Evolutionary conservation across 495 filamentous ascomycete genomes (phyloP).

Genomic region (Aspergillus sclerotioniger): DNA sequence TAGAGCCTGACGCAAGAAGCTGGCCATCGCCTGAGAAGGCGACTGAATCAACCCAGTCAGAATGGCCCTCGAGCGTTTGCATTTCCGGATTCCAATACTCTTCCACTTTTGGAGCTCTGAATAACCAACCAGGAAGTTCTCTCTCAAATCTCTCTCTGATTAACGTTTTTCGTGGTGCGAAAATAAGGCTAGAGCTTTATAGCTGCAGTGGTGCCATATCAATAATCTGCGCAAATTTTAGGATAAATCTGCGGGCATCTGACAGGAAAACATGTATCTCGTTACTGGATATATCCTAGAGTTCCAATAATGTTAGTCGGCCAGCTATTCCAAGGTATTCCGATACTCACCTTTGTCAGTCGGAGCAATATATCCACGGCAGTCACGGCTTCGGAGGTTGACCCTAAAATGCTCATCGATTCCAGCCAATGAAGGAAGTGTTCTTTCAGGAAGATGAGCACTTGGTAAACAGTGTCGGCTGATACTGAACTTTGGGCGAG

Average conservation of each 20-base stretch:
- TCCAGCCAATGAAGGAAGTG: conserved; percentile 8
- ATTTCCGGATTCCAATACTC: conserved; percentile 5
- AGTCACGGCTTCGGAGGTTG: background rate
- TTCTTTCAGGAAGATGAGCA: background rate
- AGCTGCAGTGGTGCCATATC: conserved; percentile 8
- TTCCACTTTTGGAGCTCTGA: background rate
- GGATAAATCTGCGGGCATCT: background rate
- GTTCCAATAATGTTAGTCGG: too few relatives aligned
- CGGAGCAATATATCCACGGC: background rate
- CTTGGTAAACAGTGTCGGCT: too few relatives aligned
- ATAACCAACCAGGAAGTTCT: conserved; percentile 2
- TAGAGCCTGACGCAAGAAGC: conserved; percentile 12
- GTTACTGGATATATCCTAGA: too few relatives aligned
- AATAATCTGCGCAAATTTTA: background rate
- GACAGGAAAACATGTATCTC: background rate
- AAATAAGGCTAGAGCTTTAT: conserved; percentile 3
- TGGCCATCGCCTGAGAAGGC: conserved; percentile 6
- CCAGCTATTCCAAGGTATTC: too few relatives aligned
- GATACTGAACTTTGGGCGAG: too few relatives aligned
- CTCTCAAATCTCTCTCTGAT: background rate
- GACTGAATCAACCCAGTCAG: background rate
- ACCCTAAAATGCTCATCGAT: background rate
- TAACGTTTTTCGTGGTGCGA: background rate
- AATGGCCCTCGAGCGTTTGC: conserved; percentile 4
- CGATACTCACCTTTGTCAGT: conserved; percentile 1